These are phyloP conservation scores for Geranium brycei DNA, from an alignment of 345 rosid species.

Conservation along the genomic window DNA sequence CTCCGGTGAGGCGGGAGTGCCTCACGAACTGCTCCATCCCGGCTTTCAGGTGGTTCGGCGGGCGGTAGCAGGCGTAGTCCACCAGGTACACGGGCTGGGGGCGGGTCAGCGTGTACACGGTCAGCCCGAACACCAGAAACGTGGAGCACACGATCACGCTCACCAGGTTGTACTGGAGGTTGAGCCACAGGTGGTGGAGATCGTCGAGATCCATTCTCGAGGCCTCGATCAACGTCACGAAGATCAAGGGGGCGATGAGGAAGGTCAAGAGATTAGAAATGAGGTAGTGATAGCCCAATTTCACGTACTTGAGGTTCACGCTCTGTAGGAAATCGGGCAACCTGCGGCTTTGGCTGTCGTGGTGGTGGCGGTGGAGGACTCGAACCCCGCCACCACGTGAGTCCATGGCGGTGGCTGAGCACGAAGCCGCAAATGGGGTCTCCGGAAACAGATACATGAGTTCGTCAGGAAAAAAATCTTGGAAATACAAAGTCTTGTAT, in stretches of 20 bases:
- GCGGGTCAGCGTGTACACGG: slow-evolving; percentile 31
- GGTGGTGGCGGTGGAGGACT: neutral
- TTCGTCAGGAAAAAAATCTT: neutral
- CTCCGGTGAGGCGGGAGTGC: slow-evolving; percentile 25
- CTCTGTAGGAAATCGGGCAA: slow-evolving; percentile 7
- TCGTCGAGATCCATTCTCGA: slow-evolving; percentile 18
- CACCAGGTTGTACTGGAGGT: slow-evolving; percentile 31
- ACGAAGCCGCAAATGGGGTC: neutral
- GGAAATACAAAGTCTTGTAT: too few species aligned
- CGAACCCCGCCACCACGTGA: neutral
- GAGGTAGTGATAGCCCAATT: slow-evolving; percentile 6
- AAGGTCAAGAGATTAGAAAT: slow-evolving; percentile 3
- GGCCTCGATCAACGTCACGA: slow-evolving; percentile 2
- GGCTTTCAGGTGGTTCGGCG: slow-evolving; percentile 20
- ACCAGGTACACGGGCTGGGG: slow-evolving; percentile 34
- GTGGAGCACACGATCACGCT: slow-evolving; percentile 24
- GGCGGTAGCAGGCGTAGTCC: slow-evolving; percentile 31
- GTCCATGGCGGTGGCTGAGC: neutral
- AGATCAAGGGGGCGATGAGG: slow-evolving; percentile 1
- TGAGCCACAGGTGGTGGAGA: slow-evolving; percentile 27
- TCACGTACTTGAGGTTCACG: slow-evolving; percentile 7
- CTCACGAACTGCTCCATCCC: slow-evolving; percentile 23
- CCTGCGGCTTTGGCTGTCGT: neutral
- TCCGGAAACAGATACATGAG: neutral
- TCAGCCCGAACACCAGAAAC: slow-evolving; percentile 21